A percentile compares a stretch with the other conserved stretches of the same genome.
Evolutionary conservation across 2,329 filamentous ascomycete genomes (phyloP).

Genomic region (Hortaea werneckii): DNA sequence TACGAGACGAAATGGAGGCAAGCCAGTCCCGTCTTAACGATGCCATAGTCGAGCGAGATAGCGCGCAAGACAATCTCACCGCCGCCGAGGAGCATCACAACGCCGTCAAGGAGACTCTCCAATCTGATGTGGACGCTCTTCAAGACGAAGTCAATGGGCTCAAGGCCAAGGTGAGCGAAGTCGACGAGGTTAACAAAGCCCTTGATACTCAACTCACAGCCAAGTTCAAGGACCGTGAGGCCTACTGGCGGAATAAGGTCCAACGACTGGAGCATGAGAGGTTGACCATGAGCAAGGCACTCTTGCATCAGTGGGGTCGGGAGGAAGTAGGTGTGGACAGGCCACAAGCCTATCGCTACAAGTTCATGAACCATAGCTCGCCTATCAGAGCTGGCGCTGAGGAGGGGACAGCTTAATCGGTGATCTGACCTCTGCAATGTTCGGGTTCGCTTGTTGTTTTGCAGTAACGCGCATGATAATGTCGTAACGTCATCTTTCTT

Average conservation of each 20-base stretch:
- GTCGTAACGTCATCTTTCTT: too few relatives aligned
- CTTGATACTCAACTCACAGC: slow-evolving; percentile 15
- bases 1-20: slow-evolving; percentile 13
- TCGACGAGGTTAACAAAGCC: slow-evolving; percentile 10
- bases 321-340: slow-evolving; percentile 25
- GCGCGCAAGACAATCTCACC: slow-evolving; percentile 12
- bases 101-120: neutral
- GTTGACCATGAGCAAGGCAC: slow-evolving; percentile 33
- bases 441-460: too few relatives aligned
- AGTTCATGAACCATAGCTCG: slow-evolving; percentile 9
- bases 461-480: too few relatives aligned
- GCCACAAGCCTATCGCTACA: slow-evolving; percentile 26
- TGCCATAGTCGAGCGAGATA: slow-evolving; percentile 18
- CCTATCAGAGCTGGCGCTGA: too few relatives aligned
- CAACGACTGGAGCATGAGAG: slow-evolving; percentile 21
- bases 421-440: too few relatives aligned
- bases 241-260: slow-evolving; percentile 13
- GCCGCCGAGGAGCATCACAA: slow-evolving; percentile 1
- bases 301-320: slow-evolving; percentile 78
- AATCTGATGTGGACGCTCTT: neutral
- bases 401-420: too few relatives aligned
- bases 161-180: neutral
- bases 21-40: slow-evolving; percentile 17
- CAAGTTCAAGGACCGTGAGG: slow-evolving; percentile 14
- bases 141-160: neutral